These are phyloP conservation scores for Schizophyllum commune DNA, from an alignment of 1,284 basidiomycete species.

Conservation along the genomic window DNA sequence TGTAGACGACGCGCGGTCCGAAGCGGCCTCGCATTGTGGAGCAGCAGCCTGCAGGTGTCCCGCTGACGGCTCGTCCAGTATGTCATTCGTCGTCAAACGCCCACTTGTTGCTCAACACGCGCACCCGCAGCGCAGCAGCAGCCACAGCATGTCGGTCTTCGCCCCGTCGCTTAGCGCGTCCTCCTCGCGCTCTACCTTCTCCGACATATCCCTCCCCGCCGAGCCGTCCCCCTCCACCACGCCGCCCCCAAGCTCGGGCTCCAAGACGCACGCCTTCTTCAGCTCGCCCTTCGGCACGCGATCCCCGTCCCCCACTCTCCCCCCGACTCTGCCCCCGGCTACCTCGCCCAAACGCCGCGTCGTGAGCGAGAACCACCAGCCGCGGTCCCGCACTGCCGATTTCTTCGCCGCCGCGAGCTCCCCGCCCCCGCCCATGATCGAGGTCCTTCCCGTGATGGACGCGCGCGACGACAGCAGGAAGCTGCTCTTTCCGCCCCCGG, in stretches of 20 bases:
- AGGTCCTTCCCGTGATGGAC: background rate
- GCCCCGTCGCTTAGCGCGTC: background rate
- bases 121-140: background rate
- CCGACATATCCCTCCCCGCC: background rate
- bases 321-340: slow-evolving; percentile 12
- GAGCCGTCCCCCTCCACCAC: background rate
- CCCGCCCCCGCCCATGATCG: background rate
- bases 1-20: background rate
- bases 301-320: slow-evolving; percentile 20
- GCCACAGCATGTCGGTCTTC: background rate
- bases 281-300: slow-evolving; percentile 32
- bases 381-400: slow-evolving; percentile 3
- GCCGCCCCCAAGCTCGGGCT: slow-evolving; percentile 1
- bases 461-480: background rate
- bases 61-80: background rate
- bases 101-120: background rate
- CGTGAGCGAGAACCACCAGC: slow-evolving; percentile 1
- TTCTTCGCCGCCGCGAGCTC: slow-evolving; percentile 9
- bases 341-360: slow-evolving; percentile 9
- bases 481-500: background rate
- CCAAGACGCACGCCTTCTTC: slow-evolving; percentile 37
- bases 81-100: background rate
- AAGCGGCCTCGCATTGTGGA: background rate
- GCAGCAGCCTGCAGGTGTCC: background rate
- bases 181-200: background rate